A percentile compares a stretch with the other conserved stretches of the same genome.
Conservation (phyloP, 192 early-diverging fungal genomes). For the Hyaloraphidium curvatum region DNA sequence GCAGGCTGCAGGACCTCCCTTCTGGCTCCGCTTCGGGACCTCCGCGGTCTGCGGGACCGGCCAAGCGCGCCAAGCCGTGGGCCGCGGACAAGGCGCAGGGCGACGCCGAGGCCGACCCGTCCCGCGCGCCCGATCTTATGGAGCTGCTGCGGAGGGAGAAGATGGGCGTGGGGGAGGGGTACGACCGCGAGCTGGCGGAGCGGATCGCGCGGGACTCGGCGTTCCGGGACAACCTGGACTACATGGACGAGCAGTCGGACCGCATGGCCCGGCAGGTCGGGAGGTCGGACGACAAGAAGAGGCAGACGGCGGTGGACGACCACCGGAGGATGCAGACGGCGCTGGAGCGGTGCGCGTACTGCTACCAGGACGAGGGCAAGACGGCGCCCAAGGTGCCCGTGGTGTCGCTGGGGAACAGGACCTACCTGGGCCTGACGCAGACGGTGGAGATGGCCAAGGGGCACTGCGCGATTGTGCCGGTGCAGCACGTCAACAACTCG, state of each 20-base stretch:
- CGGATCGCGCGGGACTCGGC: slow-evolving; percentile 45
- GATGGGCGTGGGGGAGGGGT: slow-evolving; percentile 22
- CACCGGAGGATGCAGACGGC: slow-evolving; percentile 43
- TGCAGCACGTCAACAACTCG: slow-evolving; percentile 61
- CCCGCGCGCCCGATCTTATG: slow-evolving; percentile 16
- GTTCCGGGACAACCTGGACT: slow-evolving; percentile 64
- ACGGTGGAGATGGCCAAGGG: slow-evolving; percentile 53
- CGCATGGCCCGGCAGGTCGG: slow-evolving; percentile 29
- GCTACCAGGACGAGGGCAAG: slow-evolving; percentile 41
- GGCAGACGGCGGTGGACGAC: slow-evolving; percentile 38
- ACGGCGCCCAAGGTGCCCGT: slow-evolving; percentile 39
- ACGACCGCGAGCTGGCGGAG: slow-evolving; percentile 49
- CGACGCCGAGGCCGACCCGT: neutral
- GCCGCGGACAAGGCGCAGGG: neutral
- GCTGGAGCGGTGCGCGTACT: slow-evolving; percentile 54
- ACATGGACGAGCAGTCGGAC: slow-evolving; percentile 80
- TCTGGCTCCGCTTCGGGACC: slow-evolving; percentile 7
- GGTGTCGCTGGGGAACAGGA: slow-evolving; percentile 51
- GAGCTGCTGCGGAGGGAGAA: slow-evolving; percentile 56
- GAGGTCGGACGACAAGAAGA: slow-evolving; percentile 10
- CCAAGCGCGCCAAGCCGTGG: neutral
- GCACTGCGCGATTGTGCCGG: slow-evolving; percentile 82
- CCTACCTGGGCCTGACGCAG: slow-evolving; percentile 62
- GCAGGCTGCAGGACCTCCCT: slow-evolving; percentile 27
- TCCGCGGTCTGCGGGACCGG: neutral